Evolutionary conservation across 192 early-diverging fungal genomes (phyloP).

Genomic region (Backusella macrospora): DNA sequence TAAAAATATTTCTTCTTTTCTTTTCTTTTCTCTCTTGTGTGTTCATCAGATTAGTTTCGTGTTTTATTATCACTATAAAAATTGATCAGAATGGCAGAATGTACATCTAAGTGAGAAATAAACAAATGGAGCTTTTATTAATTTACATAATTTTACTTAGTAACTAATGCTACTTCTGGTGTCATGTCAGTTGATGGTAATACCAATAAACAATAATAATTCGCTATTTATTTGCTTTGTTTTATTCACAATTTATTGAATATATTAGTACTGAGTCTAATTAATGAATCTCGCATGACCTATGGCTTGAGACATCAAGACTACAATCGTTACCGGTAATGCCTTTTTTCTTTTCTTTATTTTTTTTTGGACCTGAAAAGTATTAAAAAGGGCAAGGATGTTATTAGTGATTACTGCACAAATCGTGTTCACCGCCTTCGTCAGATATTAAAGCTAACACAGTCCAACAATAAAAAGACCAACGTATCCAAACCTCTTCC

Average conservation of each 20-base stretch:
- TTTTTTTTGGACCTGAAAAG: neutral
- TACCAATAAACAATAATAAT: neutral
- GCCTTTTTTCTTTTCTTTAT: neutral
- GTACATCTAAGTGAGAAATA: neutral
- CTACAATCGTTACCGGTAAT: conserved; percentile 72
- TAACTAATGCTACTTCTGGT: neutral
- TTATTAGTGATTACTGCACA: conserved; percentile 64
- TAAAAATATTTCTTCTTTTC: conserved; percentile 9
- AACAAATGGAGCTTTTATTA: neutral
- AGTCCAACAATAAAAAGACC: conserved; percentile 51
- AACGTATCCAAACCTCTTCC: conserved; percentile 55
- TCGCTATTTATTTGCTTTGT: neutral
- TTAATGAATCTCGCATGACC: conserved; percentile 67
- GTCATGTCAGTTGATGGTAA: conserved; percentile 8
- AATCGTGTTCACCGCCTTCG: conserved; percentile 65
- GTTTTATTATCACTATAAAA: conserved; percentile 2
- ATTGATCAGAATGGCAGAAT: conserved; percentile 8
- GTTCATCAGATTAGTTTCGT: conserved; percentile 4
- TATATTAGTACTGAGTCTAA: conserved; percentile 50
- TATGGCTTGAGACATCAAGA: conserved; percentile 84
- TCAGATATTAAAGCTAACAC: conserved; percentile 51
- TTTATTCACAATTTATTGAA: neutral
- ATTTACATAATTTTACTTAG: neutral
- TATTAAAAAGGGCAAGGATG: neutral
- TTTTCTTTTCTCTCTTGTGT: conserved; percentile 1